Conservation (phyloP, 306 rosid species). For the Hippophae tibetana region DNA sequence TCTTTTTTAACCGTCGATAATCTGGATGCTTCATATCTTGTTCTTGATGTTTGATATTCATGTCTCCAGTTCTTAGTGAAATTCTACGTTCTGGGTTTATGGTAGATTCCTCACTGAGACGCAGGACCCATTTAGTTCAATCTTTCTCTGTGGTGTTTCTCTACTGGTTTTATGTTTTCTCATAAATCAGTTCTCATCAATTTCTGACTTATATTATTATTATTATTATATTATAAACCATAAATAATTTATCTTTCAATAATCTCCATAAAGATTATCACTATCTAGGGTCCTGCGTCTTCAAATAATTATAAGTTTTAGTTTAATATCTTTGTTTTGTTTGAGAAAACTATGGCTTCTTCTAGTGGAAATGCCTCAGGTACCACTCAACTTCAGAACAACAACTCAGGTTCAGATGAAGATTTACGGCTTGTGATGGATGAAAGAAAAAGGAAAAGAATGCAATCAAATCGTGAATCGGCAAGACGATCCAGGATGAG, state of each 20-base stretch:
- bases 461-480: slow-evolving; percentile 76
- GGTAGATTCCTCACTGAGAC: slow-evolving; percentile 64
- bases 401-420: slow-evolving; percentile 46
- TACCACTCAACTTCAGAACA: slow-evolving; percentile 27
- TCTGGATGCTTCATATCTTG: slow-evolving; percentile 26
- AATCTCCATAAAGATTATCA: not conserved
- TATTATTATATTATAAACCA: not conserved
- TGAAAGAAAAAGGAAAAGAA: slow-evolving; percentile 64
- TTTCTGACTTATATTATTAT: not conserved
- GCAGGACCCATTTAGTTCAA: slow-evolving; percentile 84
- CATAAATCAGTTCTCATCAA: slow-evolving; percentile 25
- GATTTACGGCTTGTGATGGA: slow-evolving; percentile 47
- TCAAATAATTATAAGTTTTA: not conserved
- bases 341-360: slow-evolving; percentile 34
- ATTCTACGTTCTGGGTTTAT: slow-evolving; percentile 85
- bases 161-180: slow-evolving; percentile 89
- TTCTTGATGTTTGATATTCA: slow-evolving; percentile 55
- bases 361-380: slow-evolving; percentile 62
- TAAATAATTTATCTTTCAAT: not conserved
- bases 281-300: slow-evolving; percentile 20
- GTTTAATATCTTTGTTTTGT: not conserved
- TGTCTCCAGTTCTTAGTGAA: slow-evolving; percentile 95
- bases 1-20: not conserved
- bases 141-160: slow-evolving; percentile 89
- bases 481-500: slow-evolving; percentile 72